A percentile compares a stretch with the other conserved stretches of the same genome.
Evolutionary conservation across 495 filamentous ascomycete genomes (phyloP).

Genomic region (Neurospora pannonica): DNA sequence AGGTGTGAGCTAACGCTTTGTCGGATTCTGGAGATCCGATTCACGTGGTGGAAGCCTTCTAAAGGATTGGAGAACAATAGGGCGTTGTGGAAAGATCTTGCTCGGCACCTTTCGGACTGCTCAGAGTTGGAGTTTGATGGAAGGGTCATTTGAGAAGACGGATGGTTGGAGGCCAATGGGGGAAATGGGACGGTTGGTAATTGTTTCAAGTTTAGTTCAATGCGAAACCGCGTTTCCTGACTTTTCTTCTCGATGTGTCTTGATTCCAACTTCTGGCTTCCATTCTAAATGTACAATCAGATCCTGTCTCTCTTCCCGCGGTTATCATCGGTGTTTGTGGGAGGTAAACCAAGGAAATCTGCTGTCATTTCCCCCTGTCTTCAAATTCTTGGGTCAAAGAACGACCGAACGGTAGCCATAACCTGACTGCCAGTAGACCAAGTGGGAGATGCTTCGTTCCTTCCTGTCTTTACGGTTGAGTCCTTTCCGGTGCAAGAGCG

Average conservation of each 20-base stretch:
- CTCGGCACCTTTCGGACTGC: not conserved
- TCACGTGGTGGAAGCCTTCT: not conserved
- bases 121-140: not conserved
- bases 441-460: not conserved
- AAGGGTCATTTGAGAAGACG: not conserved
- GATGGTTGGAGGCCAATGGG: not conserved
- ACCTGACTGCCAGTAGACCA: not conserved
- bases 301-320: not conserved
- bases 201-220: too few species aligned
- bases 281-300: too few species aligned
- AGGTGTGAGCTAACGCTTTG: not conserved
- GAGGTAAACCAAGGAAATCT: too few species aligned
- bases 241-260: too few species aligned
- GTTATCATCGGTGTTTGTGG: not conserved
- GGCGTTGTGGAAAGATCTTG: not conserved
- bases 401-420: not conserved
- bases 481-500: not conserved
- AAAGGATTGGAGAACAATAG: not conserved
- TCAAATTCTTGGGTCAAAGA: not conserved
- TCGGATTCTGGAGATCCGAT: not conserved
- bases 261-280: too few species aligned
- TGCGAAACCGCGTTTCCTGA: too few species aligned
- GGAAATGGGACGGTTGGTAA: too few species aligned
- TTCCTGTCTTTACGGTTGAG: not conserved
- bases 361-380: not conserved